Percentiles rank a stretch among this genome's conserved stretches.
Evolutionary conservation across 1,284 basidiomycete species (phyloP).

Genomic region (Tausonia pullulans): DNA sequence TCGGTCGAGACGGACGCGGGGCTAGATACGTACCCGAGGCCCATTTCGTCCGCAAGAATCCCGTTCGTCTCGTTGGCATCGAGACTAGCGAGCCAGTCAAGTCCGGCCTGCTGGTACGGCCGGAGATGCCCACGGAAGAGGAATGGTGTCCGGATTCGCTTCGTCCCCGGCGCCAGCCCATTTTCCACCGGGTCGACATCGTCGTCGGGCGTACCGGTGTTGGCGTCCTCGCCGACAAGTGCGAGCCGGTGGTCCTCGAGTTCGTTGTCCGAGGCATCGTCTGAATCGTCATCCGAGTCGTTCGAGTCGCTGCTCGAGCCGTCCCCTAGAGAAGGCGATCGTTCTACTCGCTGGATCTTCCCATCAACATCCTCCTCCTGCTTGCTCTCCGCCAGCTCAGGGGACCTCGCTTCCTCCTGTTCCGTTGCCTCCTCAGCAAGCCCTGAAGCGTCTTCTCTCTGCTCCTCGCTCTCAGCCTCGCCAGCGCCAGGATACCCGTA

Average conservation of each 20-base stretch:
- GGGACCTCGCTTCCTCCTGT: background rate
- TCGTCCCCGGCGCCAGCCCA: constrained; percentile 39
- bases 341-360: background rate
- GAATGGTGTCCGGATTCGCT: constrained; percentile 58
- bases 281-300: background rate
- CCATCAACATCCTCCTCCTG: background rate
- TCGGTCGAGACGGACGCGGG: constrained; percentile 38
- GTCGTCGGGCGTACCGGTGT: constrained; percentile 27
- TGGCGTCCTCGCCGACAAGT: constrained; percentile 18
- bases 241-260: constrained; percentile 25
- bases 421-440: background rate
- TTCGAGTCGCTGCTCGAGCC: background rate
- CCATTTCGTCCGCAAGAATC: constrained; percentile 97
- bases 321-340: background rate
- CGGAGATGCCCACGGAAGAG: constrained; percentile 77
- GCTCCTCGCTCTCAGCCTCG: constrained; percentile 17
- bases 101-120: constrained; percentile 85
- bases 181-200: constrained; percentile 26
- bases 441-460: constrained; percentile 16
- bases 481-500: constrained; percentile 36
- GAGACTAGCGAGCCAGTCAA: constrained; percentile 89
- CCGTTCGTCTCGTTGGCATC: constrained; percentile 83
- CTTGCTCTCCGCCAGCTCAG: background rate
- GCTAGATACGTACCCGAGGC: constrained; percentile 48
- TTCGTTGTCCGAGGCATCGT: background rate